Base-by-base conservation (phyloP, 768 basidiomycete genomes). In the Gelatoporia subvermispora region DNA sequence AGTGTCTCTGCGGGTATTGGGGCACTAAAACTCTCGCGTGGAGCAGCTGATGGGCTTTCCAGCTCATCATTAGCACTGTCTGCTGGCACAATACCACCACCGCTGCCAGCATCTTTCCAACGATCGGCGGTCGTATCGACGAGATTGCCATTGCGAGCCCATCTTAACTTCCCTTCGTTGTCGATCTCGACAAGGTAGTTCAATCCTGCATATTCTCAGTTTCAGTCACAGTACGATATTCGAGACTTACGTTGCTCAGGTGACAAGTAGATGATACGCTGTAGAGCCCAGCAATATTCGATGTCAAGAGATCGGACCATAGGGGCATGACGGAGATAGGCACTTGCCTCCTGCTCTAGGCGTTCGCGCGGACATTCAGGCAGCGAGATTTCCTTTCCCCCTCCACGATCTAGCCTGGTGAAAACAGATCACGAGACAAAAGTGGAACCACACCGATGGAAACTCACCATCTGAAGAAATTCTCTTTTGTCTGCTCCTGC, bases 171-270 rank as follows among this genome's bases (percentile, higher is more conserved):
- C 2, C 84, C 84, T 17, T 75, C 64, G 0, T 62, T 52, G 52
- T 78, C 77, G 37, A 85, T 73, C 36, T 72, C 73, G 45, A 81
- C 77, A 3, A 85, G 71, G 55, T 86, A 86, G 57, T 85, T 85
- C 20, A 82, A 63, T 10, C 82, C 78, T 79, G 25, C n/a, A 25
- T 17, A 38, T 16, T n/a, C 9, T 35, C 10, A 4, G 28, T 16
- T 25, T 38, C 36, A 41, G 15, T 44, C 35, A 22, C 17, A 20
- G 8, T 17, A 41, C 15, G 45, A 23, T 18, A 16, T 31, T 38
- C 16, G n/a, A 21, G 10, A 53, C 72, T 28, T 35, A 79, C 78
- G 67, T 64, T 84, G 81, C 55, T 83, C 79, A 3, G 57, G 53
- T 11, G 57, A 52, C 11, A 60, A 50, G 47, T 62, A 76, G 72